Evolutionary conservation across 768 basidiomycete genomes (phyloP), one percentile per base, ranked within the genome.

Genomic region (Xanthoconium stramineum): DNA sequence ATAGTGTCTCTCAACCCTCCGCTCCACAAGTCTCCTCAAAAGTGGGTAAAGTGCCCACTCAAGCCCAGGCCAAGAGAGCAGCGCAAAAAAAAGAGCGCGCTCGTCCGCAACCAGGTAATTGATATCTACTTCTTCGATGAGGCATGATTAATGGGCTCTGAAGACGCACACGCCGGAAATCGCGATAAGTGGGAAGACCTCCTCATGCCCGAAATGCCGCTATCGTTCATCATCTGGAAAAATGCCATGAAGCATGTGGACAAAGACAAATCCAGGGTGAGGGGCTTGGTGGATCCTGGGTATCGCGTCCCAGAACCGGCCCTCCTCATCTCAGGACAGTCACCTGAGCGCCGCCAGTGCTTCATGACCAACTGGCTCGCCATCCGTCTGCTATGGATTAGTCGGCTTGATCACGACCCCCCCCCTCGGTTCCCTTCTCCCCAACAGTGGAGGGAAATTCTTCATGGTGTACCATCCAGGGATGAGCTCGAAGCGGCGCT

Each of bases 291-390:
- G 0, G 51, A 60, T 39, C 30, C 0, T 0, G 57, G 60, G 2
- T 63, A 61, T 37, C 32, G 30, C n/a, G 32, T 61, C 17, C 62
- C 62, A 15, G 60, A 63, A 11, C 57, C 48, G 0, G 44, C 46
- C 2, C 3, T 56, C 3, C 47, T 61, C 1, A n/a, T 56, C 29
- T 40, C 39, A 6, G 13, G 36, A 0, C 29, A 35, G 7, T 14
- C 28, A 1, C 53, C 44, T 3, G 39, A 48, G 19, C 12, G 30
- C 2, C 44, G 52, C 42, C 39, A 58, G 19, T 19, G 50, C 3
- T 61, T 15, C 14, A 38, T 38, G 14, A 38, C 14, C 13, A 38
- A 38, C 37, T 38, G 37, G 37, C 37, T 38, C 3, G 24, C 24
- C 24, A 24, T 24, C 24, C 4, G 24, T 24, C 24, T 4, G 4